Percentiles rank a stretch among this genome's conserved stretches.
These are phyloP conservation scores for Staphylotrichum longicolle DNA, from an alignment of 495 filamentous ascomycete species.

Conservation along the genomic window DNA sequence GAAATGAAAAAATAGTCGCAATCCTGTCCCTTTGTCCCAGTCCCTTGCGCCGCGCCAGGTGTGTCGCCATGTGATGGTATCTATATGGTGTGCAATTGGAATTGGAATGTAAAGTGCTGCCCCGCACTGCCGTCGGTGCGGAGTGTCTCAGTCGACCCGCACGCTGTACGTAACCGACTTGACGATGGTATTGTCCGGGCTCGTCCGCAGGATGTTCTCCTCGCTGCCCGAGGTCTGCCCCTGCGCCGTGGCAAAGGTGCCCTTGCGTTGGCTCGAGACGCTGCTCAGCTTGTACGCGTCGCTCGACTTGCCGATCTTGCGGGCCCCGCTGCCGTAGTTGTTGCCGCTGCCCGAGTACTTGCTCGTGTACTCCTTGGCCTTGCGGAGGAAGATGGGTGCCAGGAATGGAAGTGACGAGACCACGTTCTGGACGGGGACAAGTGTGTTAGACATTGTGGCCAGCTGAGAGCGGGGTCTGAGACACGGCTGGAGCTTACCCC, in stretches of 20 bases:
- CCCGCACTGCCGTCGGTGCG: too few species aligned
- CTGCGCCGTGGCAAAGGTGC: constrained; percentile 29
- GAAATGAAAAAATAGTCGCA: too few species aligned
- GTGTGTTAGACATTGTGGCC: not conserved
- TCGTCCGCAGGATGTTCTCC: constrained; percentile 44
- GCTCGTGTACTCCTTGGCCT: constrained; percentile 33
- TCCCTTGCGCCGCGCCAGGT: too few species aligned
- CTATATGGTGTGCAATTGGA: too few species aligned
- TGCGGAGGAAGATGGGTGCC: constrained; percentile 45
- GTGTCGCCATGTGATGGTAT: too few species aligned
- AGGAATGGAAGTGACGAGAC: constrained; percentile 49
- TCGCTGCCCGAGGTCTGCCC: constrained; percentile 41
- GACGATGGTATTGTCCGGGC: constrained; percentile 39
- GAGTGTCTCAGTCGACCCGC: constrained; percentile 29
- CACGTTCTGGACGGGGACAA: constrained; percentile 39
- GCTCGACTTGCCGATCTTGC: constrained; percentile 35
- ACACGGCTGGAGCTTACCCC: constrained; percentile 33
- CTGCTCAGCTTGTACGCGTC: constrained; percentile 40
- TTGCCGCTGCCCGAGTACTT: constrained; percentile 26
- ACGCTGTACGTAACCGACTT: constrained; percentile 50
- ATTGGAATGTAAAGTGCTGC: too few species aligned
- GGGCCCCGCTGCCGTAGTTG: constrained; percentile 26
- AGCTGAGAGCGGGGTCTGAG: constrained; percentile 3
- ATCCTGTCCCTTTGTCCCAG: too few species aligned
- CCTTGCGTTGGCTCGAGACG: constrained; percentile 32